phyloP scores from a whole-genome alignment of 2,329 filamentous ascomycete species.

The Cytospora paraplurivora region DNA sequence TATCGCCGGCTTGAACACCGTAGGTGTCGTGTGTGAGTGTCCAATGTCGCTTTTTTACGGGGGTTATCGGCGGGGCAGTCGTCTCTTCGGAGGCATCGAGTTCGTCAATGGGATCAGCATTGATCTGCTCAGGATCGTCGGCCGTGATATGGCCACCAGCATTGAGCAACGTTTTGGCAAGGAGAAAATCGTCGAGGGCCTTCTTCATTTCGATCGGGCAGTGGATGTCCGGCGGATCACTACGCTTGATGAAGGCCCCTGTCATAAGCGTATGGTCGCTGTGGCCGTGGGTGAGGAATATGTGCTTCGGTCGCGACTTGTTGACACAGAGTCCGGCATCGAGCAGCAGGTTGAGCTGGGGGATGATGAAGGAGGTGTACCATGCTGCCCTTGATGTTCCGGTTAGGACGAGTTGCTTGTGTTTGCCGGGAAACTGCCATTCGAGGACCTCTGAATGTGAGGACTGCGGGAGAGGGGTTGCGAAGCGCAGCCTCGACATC shows the following conservation, averaged over 20 bases:
- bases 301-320: slow-evolving; percentile 48
- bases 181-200: slow-evolving; percentile 44
- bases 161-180: slow-evolving; percentile 46
- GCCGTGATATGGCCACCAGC: slow-evolving; percentile 41
- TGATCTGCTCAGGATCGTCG: slow-evolving; percentile 33
- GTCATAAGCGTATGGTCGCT: slow-evolving; percentile 49
- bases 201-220: slow-evolving; percentile 45
- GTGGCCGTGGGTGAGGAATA: slow-evolving; percentile 54
- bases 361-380: slow-evolving; percentile 55
- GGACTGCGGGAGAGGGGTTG: slow-evolving; percentile 48
- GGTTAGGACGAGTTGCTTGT: slow-evolving; percentile 46
- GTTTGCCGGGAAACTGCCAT: slow-evolving; percentile 48
- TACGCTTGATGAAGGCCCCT: slow-evolving; percentile 47
- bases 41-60: slow-evolving; percentile 27
- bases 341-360: slow-evolving; percentile 52
- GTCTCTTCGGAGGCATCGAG: slow-evolving; percentile 24
- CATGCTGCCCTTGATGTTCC: slow-evolving; percentile 52
- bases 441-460: slow-evolving; percentile 48
- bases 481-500: slow-evolving; percentile 37
- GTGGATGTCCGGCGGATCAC: slow-evolving; percentile 49
- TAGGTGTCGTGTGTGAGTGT: slow-evolving; percentile 45
- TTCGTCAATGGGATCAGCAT: slow-evolving; percentile 28
- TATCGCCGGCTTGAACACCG: slow-evolving; percentile 41
- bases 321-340: slow-evolving; percentile 52
- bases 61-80: background rate